Evolutionary conservation across 768 basidiomycete species (phyloP), one percentile per base, ranked within the genome.

Genomic region (Lepiota brunneoincarnata): DNA sequence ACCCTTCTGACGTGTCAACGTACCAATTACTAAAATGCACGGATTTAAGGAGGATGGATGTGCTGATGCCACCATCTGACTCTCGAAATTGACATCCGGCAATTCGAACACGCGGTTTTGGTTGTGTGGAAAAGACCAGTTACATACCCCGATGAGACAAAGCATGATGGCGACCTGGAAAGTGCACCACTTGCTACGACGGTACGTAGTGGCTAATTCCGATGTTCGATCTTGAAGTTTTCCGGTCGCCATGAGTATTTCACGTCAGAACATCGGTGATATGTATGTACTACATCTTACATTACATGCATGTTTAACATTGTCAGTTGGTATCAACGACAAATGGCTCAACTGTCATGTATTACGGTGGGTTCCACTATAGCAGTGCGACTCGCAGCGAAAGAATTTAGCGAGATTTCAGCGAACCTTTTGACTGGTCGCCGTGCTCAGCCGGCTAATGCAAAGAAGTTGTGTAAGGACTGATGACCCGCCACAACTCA

Each of bases 321-420:
- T 3, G 7, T 31, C 11, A 31, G 31, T 31, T 31, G 31, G 31
- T 31, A 31, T 31, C 31, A 31, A 9, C 31, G 7, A 10, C 31
- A 31, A 31, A 31, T 31, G 7, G 11, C 31, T 4, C 7, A 31
- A 31, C 31, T 10, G 11, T 9, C 7, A 31, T 9, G 31, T 31
- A 31, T 4, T 10, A 31, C 11, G 3, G 31, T 31, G 6, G 31
- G 7, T 6, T 10, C 31, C 11, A 31, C 31, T 9, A 4, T 10
- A 4, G 11, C 31, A 9, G 31, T 9, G 7, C 3, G 31, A 31
- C 31, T 9, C 31, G 31, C 11, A 31, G 7, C 11, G 31, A 31
- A 4, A 47, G n/a, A n/a, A 40, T 40, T 54, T 31, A n/a, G 53
- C 53, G 53, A 54, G 53, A 41, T 54, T 41, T 54, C 17, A 9